phyloP scores from a whole-genome alignment of 73 alveolate genomes.

The Paraurostyla sp. region DNA sequence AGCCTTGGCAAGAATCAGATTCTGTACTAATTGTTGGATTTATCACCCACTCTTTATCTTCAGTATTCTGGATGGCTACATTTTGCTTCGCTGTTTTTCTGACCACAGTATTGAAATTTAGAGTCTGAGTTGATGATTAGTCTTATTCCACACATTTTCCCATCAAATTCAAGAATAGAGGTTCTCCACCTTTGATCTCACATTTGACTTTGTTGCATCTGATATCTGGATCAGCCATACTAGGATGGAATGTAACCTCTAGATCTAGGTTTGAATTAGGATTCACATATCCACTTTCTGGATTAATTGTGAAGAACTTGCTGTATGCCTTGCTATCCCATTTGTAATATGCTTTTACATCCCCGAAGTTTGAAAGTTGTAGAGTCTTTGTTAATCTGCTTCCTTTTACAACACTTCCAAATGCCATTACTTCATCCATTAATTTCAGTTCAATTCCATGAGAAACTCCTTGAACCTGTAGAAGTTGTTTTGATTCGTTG shows the following conservation, averaged over 20 bases:
- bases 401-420: constrained; percentile 97
- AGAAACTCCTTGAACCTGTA: constrained; percentile 96
- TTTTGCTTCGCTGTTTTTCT: constrained; percentile 90
- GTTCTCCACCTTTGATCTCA: constrained; percentile 95
- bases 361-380: constrained; percentile 97
- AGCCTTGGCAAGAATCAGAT: constrained; percentile 87
- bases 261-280: constrained; percentile 97
- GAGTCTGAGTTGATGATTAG: constrained; percentile 89
- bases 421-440: constrained; percentile 98
- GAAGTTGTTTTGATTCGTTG: constrained; percentile 93
- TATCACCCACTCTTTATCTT: constrained; percentile 96
- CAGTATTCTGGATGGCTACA: constrained; percentile 95
- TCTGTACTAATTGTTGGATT: constrained; percentile 95
- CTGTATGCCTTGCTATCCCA: constrained; percentile 96
- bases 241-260: constrained; percentile 98
- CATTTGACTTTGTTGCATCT: constrained; percentile 96
- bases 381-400: constrained; percentile 91
- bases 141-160: constrained; percentile 96
- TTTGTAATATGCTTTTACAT: constrained; percentile 94
- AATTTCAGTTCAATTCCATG: constrained; percentile 98
- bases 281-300: constrained; percentile 95
- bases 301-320: constrained; percentile 95
- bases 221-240: constrained; percentile 92
- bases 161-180: constrained; percentile 89
- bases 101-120: constrained; percentile 96